phyloP scores from a whole-genome alignment of 106 monocot species.

The Agapanthus africanus region DNA sequence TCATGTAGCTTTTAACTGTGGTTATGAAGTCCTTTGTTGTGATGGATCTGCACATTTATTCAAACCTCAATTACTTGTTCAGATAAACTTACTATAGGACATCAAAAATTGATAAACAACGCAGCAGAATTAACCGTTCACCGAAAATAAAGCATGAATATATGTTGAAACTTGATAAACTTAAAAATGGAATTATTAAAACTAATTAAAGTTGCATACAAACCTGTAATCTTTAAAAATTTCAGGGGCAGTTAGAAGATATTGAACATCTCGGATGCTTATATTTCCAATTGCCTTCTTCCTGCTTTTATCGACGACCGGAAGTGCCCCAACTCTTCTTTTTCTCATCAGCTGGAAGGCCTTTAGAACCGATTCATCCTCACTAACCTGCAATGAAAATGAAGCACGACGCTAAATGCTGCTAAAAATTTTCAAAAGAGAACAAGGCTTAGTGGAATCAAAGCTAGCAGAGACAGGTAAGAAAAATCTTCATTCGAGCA shows the following conservation, averaged over 20 bases:
- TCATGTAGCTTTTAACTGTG: conserved; percentile 30
- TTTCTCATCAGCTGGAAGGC: conserved; percentile 71
- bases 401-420: background rate
- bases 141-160: background rate
- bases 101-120: too few species aligned
- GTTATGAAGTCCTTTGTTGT: conserved; percentile 64
- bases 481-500: too few species aligned
- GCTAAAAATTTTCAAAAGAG: background rate
- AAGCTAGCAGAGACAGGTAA: too few species aligned
- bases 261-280: conserved; percentile 81
- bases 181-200: background rate
- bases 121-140: too few species aligned
- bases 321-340: conserved; percentile 68
- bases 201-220: background rate
- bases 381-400: conserved; percentile 34
- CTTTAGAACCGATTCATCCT: conserved; percentile 66
- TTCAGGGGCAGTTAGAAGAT: conserved; percentile 57
- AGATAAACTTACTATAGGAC: too few species aligned
- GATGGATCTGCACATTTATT: conserved; percentile 53
- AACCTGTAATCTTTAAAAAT: conserved; percentile 71
- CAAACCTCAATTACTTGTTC: too few species aligned
- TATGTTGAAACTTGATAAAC: background rate
- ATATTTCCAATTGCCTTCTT: conserved; percentile 66
- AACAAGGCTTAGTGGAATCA: too few species aligned
- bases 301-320: conserved; percentile 55